These are phyloP conservation scores for Colletotrichum lini DNA, from an alignment of 2,329 filamentous ascomycete species.

Conservation along the genomic window DNA sequence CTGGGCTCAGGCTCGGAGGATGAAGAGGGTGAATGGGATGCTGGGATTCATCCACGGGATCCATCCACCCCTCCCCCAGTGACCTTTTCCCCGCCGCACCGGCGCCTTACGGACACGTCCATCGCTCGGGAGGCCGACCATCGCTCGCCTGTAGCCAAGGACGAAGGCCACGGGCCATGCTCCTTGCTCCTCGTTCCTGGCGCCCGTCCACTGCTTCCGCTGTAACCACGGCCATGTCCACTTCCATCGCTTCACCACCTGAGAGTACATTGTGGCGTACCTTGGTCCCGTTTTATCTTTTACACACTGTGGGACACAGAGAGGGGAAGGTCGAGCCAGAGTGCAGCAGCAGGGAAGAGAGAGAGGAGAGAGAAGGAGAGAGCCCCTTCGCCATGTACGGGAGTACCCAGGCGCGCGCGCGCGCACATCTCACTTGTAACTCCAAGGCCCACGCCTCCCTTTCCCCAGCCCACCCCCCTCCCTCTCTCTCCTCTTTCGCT, in stretches of 20 bases:
- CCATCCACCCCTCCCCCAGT: conserved; percentile 36
- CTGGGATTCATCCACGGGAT: conserved; percentile 12
- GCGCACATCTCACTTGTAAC: conserved; percentile 1
- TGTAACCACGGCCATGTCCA: conserved; percentile 25
- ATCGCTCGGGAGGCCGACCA: conserved; percentile 41
- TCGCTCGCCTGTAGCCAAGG: conserved; percentile 32
- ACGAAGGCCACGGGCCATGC: conserved; percentile 38
- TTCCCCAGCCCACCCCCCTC: conserved; percentile 21
- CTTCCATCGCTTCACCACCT: conserved; percentile 23
- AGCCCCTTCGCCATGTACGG: conserved; percentile 3
- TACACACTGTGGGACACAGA: conserved; percentile 32
- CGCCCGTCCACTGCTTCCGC: conserved; percentile 26
- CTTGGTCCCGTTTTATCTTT: background rate
- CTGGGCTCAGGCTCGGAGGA: conserved; percentile 11
- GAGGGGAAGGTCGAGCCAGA: background rate
- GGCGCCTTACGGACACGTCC: conserved; percentile 36
- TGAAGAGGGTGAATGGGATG: conserved; percentile 6
- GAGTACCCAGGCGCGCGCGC: background rate
- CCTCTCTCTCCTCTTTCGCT: conserved; percentile 32
- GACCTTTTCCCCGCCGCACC: conserved; percentile 39
- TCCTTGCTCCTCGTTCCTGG: conserved; percentile 41
- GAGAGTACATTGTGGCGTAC: background rate
- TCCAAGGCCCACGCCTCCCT: conserved; percentile 19
- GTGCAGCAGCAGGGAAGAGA: conserved; percentile 2
- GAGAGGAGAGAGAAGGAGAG: background rate